Base-by-base conservation (phyloP, 2,329 filamentous ascomycete genomes). In the Paecilomyces variotii region DNA sequence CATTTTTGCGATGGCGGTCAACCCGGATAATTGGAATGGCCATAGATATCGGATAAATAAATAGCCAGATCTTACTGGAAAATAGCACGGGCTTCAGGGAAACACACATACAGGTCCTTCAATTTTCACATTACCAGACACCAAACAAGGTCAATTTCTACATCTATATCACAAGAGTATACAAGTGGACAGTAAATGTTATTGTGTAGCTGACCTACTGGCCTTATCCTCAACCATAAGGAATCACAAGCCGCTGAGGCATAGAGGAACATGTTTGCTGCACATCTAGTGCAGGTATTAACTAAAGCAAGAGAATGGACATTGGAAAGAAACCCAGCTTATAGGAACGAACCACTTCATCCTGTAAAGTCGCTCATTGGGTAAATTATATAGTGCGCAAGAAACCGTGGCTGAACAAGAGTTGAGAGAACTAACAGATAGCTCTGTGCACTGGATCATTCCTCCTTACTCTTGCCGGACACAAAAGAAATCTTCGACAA, bases 391-490 rank as follows among this genome's bases (percentile, higher is more conserved):
- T 7, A 34, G 9, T 12, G 32, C 9, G 14, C 14, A 34, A 19
- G 32, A 34, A 34, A 12, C 32, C 32, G 32, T 34, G 32, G 32
- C 32, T 12, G 32, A 34, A 34, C 10, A 45, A 45, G 39, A 45
- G 35, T 45, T 9, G n/a, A 45, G 39, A 45, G 39, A 19, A 45
- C 14, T 19, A 19, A 45, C n/a, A 4, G n/a, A n/a, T 24, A 45
- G 19, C 14, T 4, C 39, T 45, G 19, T 45, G 19, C 7, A 24
- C 4, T 19, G 7, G n/a, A 61, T 30, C 60, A 58, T 10, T 61
- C 58, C 35, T 61, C 60, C 11, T 62, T 56, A 45, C 60, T 62
- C 54, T 57, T 59, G 7, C 59, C 51, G 53, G 60, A 62, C 4
- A 59, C 59, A 55, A 61, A 57, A 57, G 51, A 14, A 53, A 53